Conservation (phyloP, 768 basidiomycete genomes). For the Mycena pura region DNA sequence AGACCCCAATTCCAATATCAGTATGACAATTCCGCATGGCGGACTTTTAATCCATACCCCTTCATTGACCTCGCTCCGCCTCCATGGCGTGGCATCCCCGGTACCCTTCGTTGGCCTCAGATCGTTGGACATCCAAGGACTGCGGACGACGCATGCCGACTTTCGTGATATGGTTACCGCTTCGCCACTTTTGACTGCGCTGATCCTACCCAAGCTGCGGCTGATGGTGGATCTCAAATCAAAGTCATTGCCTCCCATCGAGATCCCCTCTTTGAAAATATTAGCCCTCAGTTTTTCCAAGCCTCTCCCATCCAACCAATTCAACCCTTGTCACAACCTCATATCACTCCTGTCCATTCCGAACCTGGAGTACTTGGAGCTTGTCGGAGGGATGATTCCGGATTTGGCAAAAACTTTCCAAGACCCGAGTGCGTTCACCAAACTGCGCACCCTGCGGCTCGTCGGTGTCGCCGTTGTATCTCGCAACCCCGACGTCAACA, state of each 20-base stretch:
- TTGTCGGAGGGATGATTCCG: constrained; percentile 14
- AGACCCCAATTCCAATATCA: not conserved
- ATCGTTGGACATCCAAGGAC: constrained; percentile 19
- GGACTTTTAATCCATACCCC: constrained; percentile 21
- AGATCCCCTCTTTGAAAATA: constrained; percentile 22
- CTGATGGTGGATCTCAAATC: constrained; percentile 14
- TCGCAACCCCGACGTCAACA: constrained; percentile 3
- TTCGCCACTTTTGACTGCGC: constrained; percentile 20
- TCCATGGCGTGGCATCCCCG: constrained; percentile 22
- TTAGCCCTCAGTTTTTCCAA: constrained; percentile 21
- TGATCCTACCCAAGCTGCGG: constrained; percentile 23
- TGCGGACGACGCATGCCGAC: constrained; percentile 14
- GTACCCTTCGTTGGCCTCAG: constrained; percentile 25
- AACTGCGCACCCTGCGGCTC: constrained; percentile 22
- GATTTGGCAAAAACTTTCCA: constrained; percentile 17
- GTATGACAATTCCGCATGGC: constrained; percentile 7
- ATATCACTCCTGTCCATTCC: constrained; percentile 14
- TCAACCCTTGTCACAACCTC: constrained; percentile 21
- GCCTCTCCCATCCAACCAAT: constrained; percentile 17
- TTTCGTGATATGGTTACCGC: constrained; percentile 21
- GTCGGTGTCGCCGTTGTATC: not conserved
- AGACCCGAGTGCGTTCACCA: constrained; percentile 9
- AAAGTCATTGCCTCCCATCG: constrained; percentile 10
- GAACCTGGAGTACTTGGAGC: constrained; percentile 26
- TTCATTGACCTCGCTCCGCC: constrained; percentile 9